Evolutionary conservation across 2,329 filamentous ascomycete genomes (phyloP), one percentile per base, ranked within the genome.

Genomic region (Ophiostoma himal-ulmi): DNA sequence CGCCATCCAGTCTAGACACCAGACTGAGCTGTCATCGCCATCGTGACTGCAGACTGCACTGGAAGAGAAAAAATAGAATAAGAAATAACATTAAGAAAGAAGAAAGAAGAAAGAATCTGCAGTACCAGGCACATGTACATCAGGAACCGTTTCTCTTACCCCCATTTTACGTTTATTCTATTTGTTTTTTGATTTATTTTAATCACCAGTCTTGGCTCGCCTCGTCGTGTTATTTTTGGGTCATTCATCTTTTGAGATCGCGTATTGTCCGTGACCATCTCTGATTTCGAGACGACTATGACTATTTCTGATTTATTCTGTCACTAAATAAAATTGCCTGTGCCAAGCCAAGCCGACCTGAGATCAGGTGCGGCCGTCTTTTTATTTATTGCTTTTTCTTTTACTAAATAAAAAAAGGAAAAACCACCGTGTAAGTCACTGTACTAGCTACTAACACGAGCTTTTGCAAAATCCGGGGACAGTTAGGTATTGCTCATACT

Each of bases 341-440:
- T 68, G 67, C 67, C 48, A 57, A 37, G 67, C 34, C 34, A 64
- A 39, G 62, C 48, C 44, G 52, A 36, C 41, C 30, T 7, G 44
- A 26, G 67, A 68, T 68, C 67, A 68, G 67, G 67, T 57, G 67
- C 67, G 37, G 67, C 17, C 20, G 48, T 36, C n/a, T 30, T 36
- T 44, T 68, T 68, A 26, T 41, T 30, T 41, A 22, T 10, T 22
- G n/a, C 10, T 1, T 39, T 62, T 62, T 17, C 8, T 62, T 34
- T 30, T 34, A 26, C 6, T 5, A 41, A 39, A 37, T 39, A 65
- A 39, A 65, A 22, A 64, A 36, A 37, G 13, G 22, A 10, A 22
- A 37, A 37, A 37, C 34, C 60, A 65, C n/a, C 34, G 66, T 69
- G 68, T 52, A 68, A 68, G 66, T 68, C 66, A 68, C 17, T 44